These are phyloP conservation scores for Stephania japonica DNA, from an alignment of 164 flowering plant genomes.

Conservation along the genomic window DNA sequence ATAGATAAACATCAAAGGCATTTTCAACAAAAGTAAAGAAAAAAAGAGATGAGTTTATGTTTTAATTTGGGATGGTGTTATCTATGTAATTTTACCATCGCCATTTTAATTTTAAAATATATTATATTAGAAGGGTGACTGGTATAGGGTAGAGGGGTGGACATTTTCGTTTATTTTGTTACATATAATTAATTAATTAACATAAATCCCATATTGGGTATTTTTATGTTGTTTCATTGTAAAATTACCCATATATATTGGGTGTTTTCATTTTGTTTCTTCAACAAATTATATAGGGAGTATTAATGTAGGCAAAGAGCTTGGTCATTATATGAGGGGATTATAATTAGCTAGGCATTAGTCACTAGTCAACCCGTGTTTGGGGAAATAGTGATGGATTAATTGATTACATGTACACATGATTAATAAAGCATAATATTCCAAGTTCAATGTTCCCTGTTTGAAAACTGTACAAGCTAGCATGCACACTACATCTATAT, in stretches of 20 bases:
- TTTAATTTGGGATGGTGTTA: too few species aligned
- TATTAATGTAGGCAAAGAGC: neutral
- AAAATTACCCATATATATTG: neutral
- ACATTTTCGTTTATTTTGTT: too few species aligned
- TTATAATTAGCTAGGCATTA: neutral
- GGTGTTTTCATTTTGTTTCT: neutral
- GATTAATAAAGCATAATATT: neutral
- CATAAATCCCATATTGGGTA: too few species aligned
- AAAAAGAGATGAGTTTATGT: too few species aligned
- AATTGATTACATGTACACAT: neutral
- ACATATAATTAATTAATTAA: too few species aligned
- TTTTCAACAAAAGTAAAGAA: too few species aligned
- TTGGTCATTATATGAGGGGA: neutral
- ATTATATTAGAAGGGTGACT: too few species aligned
- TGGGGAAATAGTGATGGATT: neutral
- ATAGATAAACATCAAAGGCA: too few species aligned
- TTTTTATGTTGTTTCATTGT: too few species aligned
- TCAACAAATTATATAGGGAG: neutral
- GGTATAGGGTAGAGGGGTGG: too few species aligned
- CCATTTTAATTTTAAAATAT: too few species aligned
- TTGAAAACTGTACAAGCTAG: neutral
- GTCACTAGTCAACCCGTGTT: neutral
- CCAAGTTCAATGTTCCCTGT: constrained; percentile 1
- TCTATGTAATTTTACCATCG: too few species aligned
- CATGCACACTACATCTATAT: neutral